Evolutionary conservation across 176 grass and related monocot species (phyloP), one percentile per base, ranked within the genome.

Genomic region (Carex parvula): DNA sequence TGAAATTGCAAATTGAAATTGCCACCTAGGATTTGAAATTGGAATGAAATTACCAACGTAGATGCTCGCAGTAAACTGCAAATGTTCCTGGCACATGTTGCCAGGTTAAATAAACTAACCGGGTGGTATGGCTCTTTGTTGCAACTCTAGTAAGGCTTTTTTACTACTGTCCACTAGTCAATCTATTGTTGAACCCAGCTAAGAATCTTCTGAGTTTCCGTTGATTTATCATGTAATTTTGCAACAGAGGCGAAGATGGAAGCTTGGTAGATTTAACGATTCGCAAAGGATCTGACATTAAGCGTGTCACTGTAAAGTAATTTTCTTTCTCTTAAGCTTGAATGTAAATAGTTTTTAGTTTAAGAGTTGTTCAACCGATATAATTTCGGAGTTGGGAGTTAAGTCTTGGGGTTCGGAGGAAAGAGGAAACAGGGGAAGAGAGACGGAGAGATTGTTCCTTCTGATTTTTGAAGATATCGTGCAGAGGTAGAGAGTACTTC

Each of bases 241-340:
- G 65, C 89, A 62, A 24, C 81, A 98, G 96, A 88, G 96, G 96
- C 15, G 57, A 88, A 62, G 96, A 98, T 92, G 96, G 96, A 92
- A 98, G 89, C 72, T 86, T 70, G 3, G 88, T 98, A 56, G 87
- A 93, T 89, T 92, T 98, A 76, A 86, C 86, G 17, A 92, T 98
- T 85, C 85, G 84, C 20, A 98, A 80, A 79, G 96, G 91, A 60
- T 66, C 70, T 64, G 85, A 93, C 71, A 89, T 84, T 53, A 98
- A 86, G 70, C 74, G 88, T 68, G 12, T 93, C 5, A 52, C 88
- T 82, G 59, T 98, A n/a, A 93, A 81, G 96, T 98, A 92, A 93
- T 79, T 63, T 86, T 35, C 17, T 82, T 57, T 78, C 69, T 84
- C 22, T 33, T 54, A 18, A 76, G 16, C 21, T 84, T 44, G 69